Evolutionary conservation across 495 filamentous ascomycete genomes (phyloP), one percentile per base, ranked within the genome.

Genomic region (Saxophila tyrrhenica): DNA sequence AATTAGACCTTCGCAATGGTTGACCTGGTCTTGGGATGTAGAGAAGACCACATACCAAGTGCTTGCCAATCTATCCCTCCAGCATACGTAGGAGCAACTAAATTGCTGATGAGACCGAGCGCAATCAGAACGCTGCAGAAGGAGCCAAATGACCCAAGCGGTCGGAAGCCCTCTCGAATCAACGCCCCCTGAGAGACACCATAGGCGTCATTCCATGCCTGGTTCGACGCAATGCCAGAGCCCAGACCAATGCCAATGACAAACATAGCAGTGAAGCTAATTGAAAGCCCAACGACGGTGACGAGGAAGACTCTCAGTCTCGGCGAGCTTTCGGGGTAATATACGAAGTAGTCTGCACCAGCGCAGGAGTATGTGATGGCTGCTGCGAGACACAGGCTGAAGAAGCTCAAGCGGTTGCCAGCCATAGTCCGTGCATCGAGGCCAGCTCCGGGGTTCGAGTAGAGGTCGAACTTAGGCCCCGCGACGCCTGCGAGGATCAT

Each of bases 121-220:
- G 83, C 81, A 8, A 84, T 70, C n/a, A 90, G 64, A 0, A 87
- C 83, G 19, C 77, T 75, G 64, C 82, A 84, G 72, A 88, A 84
- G 58, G 82, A 81, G 41, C 85, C 85, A 57, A 90, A 90, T 0
- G 69, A 70, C 39, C 78, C 76, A 0, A 88, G 72, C 0, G 79
- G 75, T 1, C 66, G 69, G 62, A 77, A 85, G 19, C 75, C 84
- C 61, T 81, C 77, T 8, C 85, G 80, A 15, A 89, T 78, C 0
- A 90, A 74, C 2, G 81, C 79, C 2, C 84, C 86, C 1, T 80
- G 75, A 0, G 75, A 81, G 16, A 71, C 68, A 15, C 71, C 71
- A 52, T 81, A 82, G 11, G 82, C 79, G 2, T 61, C 68, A 1
- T 65, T 59, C 75, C 80, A 85, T 2, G 62, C 58, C 0, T 73